Percentiles rank a stretch among this genome's conserved stretches.
phyloP scores from a whole-genome alignment of 2,329 filamentous ascomycete species.

The Davidsoniella virescens region DNA sequence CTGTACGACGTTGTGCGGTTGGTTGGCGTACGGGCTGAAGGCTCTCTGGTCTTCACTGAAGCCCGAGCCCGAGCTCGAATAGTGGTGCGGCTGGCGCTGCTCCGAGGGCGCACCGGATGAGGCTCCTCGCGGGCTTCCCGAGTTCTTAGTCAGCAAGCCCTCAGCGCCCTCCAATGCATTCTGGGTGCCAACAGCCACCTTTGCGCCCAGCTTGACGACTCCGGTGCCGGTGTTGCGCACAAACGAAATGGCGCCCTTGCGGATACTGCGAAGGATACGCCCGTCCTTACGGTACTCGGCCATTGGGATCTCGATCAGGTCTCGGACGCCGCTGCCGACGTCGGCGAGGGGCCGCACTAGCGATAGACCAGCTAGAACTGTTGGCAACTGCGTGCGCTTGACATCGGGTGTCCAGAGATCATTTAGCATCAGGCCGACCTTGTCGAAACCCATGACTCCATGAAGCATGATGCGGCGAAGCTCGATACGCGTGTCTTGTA shows the following conservation, averaged over 20 bases:
- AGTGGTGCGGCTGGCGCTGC: neutral
- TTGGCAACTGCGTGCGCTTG: conserved; percentile 71
- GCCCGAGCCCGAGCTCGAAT: conserved; percentile 28
- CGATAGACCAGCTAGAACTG: conserved; percentile 74
- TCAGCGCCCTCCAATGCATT: conserved; percentile 84
- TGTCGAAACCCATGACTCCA: conserved; percentile 78
- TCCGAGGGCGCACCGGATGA: neutral
- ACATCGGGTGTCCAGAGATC: conserved; percentile 96
- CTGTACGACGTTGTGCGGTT: conserved; percentile 76
- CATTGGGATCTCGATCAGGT: conserved; percentile 79
- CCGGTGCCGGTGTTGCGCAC: conserved; percentile 87
- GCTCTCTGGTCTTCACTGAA: conserved; percentile 55
- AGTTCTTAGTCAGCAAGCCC: conserved; percentile 39
- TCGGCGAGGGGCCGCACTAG: conserved; percentile 84
- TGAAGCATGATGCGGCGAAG: conserved; percentile 85
- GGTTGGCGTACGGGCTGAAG: conserved; percentile 84
- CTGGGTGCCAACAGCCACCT: conserved; percentile 86
- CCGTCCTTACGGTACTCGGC: conserved; percentile 90
- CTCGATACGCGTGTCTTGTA: conserved; percentile 76
- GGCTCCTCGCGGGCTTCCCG: conserved; percentile 26
- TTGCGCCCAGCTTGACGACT: conserved; percentile 85
- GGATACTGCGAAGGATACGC: conserved; percentile 75
- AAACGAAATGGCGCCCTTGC: conserved; percentile 80
- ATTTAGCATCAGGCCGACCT: conserved; percentile 76
- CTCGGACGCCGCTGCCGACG: conserved; percentile 70